phyloP scores from a whole-genome alignment of 306 rosid species.

The Purshia tridentata region DNA sequence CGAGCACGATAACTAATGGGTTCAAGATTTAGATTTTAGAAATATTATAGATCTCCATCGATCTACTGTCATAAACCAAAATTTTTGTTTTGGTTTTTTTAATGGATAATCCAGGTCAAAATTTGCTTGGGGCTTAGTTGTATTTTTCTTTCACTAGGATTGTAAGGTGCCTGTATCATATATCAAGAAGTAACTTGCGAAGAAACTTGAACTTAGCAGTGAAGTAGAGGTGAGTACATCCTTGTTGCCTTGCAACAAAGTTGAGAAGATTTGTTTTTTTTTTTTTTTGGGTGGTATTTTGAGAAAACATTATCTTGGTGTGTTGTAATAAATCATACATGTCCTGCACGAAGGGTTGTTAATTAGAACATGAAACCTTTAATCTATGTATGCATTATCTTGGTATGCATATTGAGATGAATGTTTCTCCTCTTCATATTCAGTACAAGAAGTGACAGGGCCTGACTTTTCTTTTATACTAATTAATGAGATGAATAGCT shows the following conservation, averaged over 20 bases:
- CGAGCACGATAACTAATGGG: neutral
- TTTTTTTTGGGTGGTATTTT: too few relatives aligned
- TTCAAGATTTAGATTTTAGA: neutral
- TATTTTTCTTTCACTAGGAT: slow-evolving; percentile 53
- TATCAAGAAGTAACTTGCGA: slow-evolving; percentile 81
- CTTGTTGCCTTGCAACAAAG: slow-evolving; percentile 21
- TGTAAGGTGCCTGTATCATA: slow-evolving; percentile 80
- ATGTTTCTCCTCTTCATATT: slow-evolving; percentile 9
- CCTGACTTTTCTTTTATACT: neutral
- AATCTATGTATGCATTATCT: neutral
- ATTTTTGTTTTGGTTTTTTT: too few relatives aligned
- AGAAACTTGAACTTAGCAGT: slow-evolving; percentile 78
- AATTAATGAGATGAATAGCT: neutral
- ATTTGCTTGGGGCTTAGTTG: neutral
- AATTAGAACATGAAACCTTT: neutral
- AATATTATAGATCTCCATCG: neutral
- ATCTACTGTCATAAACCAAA: too few relatives aligned
- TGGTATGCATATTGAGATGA: slow-evolving; percentile 5
- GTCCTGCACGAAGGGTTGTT: too few relatives aligned
- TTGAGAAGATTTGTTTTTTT: slow-evolving; percentile 1
- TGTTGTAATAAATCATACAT: too few relatives aligned
- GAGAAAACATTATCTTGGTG: too few relatives aligned
- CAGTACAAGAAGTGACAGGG: neutral
- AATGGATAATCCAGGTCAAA: too few relatives aligned
- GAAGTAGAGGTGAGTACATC: slow-evolving; percentile 74